These are phyloP conservation scores for Pseudopithomyces chartarum DNA, from an alignment of 2,329 filamentous ascomycete species.

Conservation along the genomic window DNA sequence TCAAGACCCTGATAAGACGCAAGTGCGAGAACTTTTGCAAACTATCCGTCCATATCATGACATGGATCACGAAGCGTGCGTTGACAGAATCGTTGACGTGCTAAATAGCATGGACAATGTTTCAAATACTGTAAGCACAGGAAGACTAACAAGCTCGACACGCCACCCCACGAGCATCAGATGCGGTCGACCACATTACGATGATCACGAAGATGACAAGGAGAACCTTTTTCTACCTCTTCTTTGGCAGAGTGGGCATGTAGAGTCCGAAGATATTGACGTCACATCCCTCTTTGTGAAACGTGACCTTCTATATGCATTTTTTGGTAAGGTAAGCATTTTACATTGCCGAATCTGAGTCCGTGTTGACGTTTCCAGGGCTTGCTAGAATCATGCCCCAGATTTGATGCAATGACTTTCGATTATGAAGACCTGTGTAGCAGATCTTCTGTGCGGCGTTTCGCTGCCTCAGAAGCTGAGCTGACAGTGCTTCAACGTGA, in stretches of 20 bases:
- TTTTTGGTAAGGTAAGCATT: not conserved
- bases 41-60: constrained; percentile 1
- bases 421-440: not conserved
- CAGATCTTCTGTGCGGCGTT: not conserved
- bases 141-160: not conserved
- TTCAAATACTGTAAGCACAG: not conserved
- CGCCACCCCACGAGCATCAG: not conserved
- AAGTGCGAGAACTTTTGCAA: constrained; percentile 8
- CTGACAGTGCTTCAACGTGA: not conserved
- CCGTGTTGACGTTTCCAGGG: not conserved
- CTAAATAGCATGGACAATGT: not conserved
- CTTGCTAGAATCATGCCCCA: not conserved
- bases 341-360: not conserved
- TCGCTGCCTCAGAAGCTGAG: not conserved
- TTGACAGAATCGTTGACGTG: not conserved
- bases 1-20: constrained; percentile 4
- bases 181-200: constrained; percentile 3
- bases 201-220: constrained; percentile 5
- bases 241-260: not conserved
- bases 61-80: not conserved
- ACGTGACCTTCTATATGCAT: not conserved
- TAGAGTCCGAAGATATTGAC: not conserved
- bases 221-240: not conserved
- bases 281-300: not conserved
- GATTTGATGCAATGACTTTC: not conserved